Conservation (phyloP, 495 filamentous ascomycete species). For the Choiromyces venosus region DNA sequence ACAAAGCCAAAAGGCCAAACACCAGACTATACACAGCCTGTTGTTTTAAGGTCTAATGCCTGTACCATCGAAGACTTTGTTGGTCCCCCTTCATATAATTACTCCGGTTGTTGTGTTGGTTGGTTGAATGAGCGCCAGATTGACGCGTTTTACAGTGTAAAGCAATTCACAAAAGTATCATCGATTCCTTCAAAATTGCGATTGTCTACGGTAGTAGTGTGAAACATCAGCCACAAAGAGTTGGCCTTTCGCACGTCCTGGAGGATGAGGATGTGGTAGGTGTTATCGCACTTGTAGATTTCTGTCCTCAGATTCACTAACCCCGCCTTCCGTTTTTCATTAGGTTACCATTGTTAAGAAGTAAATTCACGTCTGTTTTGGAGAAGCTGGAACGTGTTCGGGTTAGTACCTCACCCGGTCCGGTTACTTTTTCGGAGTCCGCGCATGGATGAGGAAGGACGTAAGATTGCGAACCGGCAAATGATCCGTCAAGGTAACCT, state of each 20-base stretch:
- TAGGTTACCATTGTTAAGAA: constrained; percentile 92
- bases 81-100: constrained; percentile 47
- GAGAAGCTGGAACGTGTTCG: constrained; percentile 11
- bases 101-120: constrained; percentile 20
- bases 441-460: constrained; percentile 36
- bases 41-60: constrained; percentile 73
- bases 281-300: constrained; percentile 30
- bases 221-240: constrained; percentile 96
- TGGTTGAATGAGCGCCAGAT: constrained; percentile 18
- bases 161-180: constrained; percentile 89
- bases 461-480: constrained; percentile 34
- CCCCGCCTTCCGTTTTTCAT: constrained; percentile 37
- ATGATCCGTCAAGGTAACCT: constrained; percentile 32
- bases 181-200: constrained; percentile 90
- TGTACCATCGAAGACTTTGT: constrained; percentile 97
- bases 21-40: constrained; percentile 87
- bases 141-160: constrained; percentile 64
- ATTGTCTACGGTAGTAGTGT: constrained; percentile 97
- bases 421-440: constrained; percentile 27
- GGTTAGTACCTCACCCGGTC: constrained; percentile 22
- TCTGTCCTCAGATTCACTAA: constrained; percentile 22
- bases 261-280: constrained; percentile 95
- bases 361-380: constrained; percentile 49
- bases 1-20: constrained; percentile 84
- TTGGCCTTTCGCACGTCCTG: constrained; percentile 85